phyloP scores from a whole-genome alignment of 2,329 filamentous ascomycete genomes.

The Aphanoascus verrucosus region DNA sequence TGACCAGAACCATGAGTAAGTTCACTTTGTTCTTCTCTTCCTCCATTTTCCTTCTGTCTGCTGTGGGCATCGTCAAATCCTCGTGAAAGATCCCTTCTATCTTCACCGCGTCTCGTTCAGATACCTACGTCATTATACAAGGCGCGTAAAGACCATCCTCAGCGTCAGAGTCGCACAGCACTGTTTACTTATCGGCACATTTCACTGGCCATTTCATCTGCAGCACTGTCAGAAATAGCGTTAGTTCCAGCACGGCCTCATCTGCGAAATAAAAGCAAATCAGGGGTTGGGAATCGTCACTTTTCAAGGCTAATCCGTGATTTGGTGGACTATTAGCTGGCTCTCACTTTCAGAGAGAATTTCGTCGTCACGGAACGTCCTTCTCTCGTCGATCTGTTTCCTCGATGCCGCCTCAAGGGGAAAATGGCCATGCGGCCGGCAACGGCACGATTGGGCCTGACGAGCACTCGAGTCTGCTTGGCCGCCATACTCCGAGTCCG shows the following conservation, averaged over 20 bases:
- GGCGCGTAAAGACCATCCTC: neutral
- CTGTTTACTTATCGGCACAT: neutral
- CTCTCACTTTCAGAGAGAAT: constrained; percentile 14
- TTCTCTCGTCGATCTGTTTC: constrained; percentile 7
- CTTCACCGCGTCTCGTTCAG: neutral
- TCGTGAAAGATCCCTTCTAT: neutral
- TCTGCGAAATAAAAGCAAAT: neutral
- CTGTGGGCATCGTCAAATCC: neutral
- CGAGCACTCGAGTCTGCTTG: constrained; percentile 11
- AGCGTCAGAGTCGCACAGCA: neutral
- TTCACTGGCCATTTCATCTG: neutral
- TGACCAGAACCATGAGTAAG: neutral
- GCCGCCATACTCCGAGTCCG: neutral
- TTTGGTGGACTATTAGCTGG: constrained; percentile 13
- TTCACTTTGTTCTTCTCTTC: neutral
- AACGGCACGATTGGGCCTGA: constrained; percentile 13
- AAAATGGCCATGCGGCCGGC: constrained; percentile 1
- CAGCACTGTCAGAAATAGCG: neutral
- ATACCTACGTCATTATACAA: neutral
- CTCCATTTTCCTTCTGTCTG: neutral
- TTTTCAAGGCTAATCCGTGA: neutral
- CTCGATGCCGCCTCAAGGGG: constrained; percentile 13
- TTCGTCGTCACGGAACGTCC: constrained; percentile 15
- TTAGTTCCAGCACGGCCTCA: too few relatives aligned
- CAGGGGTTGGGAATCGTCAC: neutral